Base-by-base conservation (phyloP, 2,329 filamentous ascomycete species). In the Fusarium luffae region DNA sequence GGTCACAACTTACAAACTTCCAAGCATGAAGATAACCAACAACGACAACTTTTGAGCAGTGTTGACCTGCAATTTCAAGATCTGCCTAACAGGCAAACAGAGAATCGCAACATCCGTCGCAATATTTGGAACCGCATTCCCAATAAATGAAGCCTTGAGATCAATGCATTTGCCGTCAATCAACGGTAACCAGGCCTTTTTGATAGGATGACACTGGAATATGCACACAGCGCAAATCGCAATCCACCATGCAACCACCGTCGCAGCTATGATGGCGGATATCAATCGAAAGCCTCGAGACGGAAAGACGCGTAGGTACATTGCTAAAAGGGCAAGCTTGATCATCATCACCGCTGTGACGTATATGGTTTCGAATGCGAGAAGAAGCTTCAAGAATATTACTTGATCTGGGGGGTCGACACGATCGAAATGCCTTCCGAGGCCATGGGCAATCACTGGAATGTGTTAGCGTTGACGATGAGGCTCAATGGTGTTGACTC, bases 81-180 rank as follows among this genome's bases (percentile, higher is more conserved):
- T 63, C 16, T 51, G 58, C 13, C 18, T 23, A 5, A 70, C 56
- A 0, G 68, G 68, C 43, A 70, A 37, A 11, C 50, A 56, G n/a
- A 70, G 14, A 12, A 70, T 70, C 1, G 58, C 68, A 10, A 70
- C 4, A 41, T 70, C 68, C 0, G 68, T 70, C 1, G 19, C 34
- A n/a, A 70, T 70, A 16, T 70, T 70, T 1, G 68, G 68, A 5
- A 70, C 50, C 1, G 68, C 68, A 42, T 70, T 70, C 1, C 67
- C 68, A 10, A 70, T 57, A 1, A 70, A 70, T 0, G 68, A 70
- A 0, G 63, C 68, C 19, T 70, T 70, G 7, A 70, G 58, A 13
- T 70, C 42, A 7, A 70, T 70, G 10, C 68, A 70, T 1, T 27
- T 42, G 8, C 68, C 68, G 0, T 59, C 43, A 3, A 54, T 47